Evolutionary conservation across 106 monocot genomes (phyloP), one percentile per base, ranked within the genome.

Genomic region (Platanthera zijinensis): DNA sequence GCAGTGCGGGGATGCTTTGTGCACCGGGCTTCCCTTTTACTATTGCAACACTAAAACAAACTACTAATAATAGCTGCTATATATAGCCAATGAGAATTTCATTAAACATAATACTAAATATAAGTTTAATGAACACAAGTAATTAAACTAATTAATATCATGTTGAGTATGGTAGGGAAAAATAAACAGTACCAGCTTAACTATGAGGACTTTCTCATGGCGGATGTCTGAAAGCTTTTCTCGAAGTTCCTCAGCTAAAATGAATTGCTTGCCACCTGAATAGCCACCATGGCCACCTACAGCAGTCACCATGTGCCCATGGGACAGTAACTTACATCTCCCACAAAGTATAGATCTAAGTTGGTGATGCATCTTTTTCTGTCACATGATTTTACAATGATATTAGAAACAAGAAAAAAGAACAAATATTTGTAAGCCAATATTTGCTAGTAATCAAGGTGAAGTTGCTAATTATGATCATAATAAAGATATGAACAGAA

Each of bases 251-350:
- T 94, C 94, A 8, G 99, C 99, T 9, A 84, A 78, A 68, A 99
- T 76, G 75, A 99, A 99, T 83, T 99, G 94, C 69, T 92, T 99
- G 14, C 94, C 99, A 69, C 99, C 99, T 48, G 94, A 61, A 83
- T 99, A 99, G 64, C 99, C 99, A 25, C 99, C 99, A 75, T 91
- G 87, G 48, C 99, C 99, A 61, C 99, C 99, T 70, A 99, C 99
- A 74, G 99, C 99, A 73, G 99, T 99, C 48, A 99, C 80, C 99
- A 99, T 94, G 81, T 86, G 89, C 8, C 99, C 99, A 83, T 99
- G 99, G 0, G 99, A 99, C 69, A 99, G 68, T 17, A 99, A 79
- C 80, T 83, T 87, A 69, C 99, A 99, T 75, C 99, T 85, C 25
- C 93, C 89, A 77, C 99, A 99, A 15, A 99, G 89, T 19, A 99